A percentile compares a stretch with the other conserved stretches of the same genome.
These are phyloP conservation scores for Ophiostoma sp. DNA, from an alignment of 2,329 filamentous ascomycete species.

Conservation along the genomic window DNA sequence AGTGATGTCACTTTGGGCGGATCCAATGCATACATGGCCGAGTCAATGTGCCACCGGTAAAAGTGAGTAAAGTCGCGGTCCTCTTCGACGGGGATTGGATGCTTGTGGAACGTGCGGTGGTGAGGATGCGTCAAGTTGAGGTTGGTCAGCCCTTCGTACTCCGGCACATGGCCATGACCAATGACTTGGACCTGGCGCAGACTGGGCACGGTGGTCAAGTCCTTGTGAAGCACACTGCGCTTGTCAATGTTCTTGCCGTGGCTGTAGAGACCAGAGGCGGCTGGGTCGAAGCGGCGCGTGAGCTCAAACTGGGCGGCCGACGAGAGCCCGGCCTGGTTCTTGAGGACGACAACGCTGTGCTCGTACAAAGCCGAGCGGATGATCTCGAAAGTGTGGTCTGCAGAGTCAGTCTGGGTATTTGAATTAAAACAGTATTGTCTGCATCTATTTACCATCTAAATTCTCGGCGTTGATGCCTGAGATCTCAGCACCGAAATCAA, in stretches of 20 bases:
- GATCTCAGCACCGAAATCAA: constrained; percentile 63
- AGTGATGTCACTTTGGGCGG: constrained; percentile 72
- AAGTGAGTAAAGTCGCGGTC: constrained; percentile 55
- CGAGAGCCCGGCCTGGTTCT: constrained; percentile 61
- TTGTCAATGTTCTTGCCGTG: constrained; percentile 73
- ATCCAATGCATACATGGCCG: constrained; percentile 71
- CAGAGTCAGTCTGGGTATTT: background rate
- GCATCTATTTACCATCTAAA: constrained; percentile 53
- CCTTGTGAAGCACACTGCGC: constrained; percentile 69
- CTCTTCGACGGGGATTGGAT: constrained; percentile 54
- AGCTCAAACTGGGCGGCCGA: constrained; percentile 72
- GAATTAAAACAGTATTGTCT: background rate
- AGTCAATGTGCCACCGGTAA: constrained; percentile 79
- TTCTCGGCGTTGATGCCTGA: constrained; percentile 60
- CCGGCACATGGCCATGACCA: constrained; percentile 67
- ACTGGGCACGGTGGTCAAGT: constrained; percentile 77
- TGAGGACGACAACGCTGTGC: constrained; percentile 70
- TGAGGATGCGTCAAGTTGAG: constrained; percentile 72
- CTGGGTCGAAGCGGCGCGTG: constrained; percentile 71
- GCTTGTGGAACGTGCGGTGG: constrained; percentile 72
- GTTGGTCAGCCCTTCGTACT: constrained; percentile 69
- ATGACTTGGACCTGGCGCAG: constrained; percentile 80
- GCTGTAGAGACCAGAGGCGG: constrained; percentile 60
- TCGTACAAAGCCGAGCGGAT: constrained; percentile 67
- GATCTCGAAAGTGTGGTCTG: constrained; percentile 62